phyloP scores from a whole-genome alignment of 2,329 filamentous ascomycete species.

The Apiospora sp. region DNA sequence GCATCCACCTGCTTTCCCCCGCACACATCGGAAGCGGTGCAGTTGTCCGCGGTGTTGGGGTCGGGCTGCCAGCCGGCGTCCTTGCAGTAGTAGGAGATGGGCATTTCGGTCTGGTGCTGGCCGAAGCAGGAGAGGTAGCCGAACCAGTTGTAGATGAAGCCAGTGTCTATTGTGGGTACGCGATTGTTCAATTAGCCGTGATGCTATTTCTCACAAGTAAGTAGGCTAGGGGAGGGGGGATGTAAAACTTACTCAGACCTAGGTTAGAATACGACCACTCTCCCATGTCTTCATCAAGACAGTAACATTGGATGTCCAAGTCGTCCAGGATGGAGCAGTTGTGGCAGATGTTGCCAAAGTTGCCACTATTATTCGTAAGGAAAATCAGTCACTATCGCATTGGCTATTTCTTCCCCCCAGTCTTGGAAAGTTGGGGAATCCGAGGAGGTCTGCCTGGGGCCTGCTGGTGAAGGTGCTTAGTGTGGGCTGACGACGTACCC shows the following conservation, averaged over 20 bases:
- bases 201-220: not conserved
- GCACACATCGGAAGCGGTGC: not conserved
- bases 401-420: not conserved
- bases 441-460: no score
- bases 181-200: not conserved
- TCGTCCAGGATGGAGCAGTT: not conserved
- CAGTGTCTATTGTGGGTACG: not conserved
- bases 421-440: not conserved
- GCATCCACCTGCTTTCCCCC: not conserved
- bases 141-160: constrained; percentile 25
- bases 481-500: not conserved
- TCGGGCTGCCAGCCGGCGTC: not conserved
- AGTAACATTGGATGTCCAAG: not conserved
- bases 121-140: constrained; percentile 23
- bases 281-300: not conserved
- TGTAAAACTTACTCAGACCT: not conserved
- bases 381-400: not conserved
- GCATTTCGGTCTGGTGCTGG: not conserved
- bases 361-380: not conserved
- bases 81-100: not conserved
- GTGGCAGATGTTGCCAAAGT: not conserved
- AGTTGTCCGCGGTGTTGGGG: not conserved
- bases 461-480: not conserved
- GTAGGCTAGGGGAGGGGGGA: not conserved
- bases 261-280: not conserved